Conservation (phyloP, 129 eudicot species). For the sunflower (Helianthus annuus) region DNA sequence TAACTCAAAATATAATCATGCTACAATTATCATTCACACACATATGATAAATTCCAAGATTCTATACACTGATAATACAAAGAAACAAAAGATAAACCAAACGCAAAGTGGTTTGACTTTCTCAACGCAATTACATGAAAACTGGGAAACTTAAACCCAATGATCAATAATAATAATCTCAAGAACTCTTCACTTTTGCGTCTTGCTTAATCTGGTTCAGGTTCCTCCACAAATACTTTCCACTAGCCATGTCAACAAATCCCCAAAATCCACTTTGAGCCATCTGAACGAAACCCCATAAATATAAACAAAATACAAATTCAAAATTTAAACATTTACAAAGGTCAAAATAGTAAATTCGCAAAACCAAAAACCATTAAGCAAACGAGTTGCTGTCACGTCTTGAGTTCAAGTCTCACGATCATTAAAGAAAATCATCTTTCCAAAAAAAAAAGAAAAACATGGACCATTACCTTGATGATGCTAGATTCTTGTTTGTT, state of each 20-base stretch:
- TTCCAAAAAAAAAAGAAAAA: no score
- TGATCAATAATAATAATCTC: not conserved
- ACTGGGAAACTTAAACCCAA: conserved; percentile 20
- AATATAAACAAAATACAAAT: not conserved
- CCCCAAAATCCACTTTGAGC: conserved; percentile 70
- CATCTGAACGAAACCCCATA: conserved; percentile 42
- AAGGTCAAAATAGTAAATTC: not conserved
- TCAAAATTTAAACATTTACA: not conserved
- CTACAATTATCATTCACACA: not conserved
- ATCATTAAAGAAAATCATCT: no score
- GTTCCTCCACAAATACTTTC: conserved; percentile 80
- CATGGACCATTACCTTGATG: conserved; percentile 36
- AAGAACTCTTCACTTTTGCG: conserved; percentile 36
- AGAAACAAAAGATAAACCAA: conserved; percentile 6
- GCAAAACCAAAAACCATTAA: not conserved
- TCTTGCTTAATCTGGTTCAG: conserved; percentile 48
- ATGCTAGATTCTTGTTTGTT: conserved; percentile 35
- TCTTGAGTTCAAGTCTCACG: no score
- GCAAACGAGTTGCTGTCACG: no score
- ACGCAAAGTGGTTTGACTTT: conserved; percentile 28
- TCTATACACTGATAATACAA: conserved; percentile 35
- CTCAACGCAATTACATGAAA: conserved; percentile 30
- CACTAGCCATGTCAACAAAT: conserved; percentile 87
- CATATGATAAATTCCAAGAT: conserved; percentile 7
- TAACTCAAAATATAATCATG: no score